Percentiles rank a stretch among this genome's conserved stretches.
These are phyloP conservation scores for Colletotrichum coccodes DNA, from an alignment of 2,329 filamentous ascomycete species.

Conservation along the genomic window DNA sequence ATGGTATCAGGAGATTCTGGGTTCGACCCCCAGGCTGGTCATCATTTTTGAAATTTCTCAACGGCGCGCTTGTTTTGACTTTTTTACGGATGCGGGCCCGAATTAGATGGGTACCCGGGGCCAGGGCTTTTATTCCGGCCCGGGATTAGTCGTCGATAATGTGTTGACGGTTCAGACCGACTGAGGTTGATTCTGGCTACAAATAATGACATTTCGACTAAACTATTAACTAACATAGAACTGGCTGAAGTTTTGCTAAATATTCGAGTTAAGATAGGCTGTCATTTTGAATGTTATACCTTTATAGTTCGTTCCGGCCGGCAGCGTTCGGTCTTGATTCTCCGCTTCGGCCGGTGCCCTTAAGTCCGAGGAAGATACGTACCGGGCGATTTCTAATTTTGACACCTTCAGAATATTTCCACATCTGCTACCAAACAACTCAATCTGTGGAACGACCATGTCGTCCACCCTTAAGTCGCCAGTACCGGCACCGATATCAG, in stretches of 20 bases:
- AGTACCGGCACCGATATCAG: background rate
- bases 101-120: conserved; percentile 7
- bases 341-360: background rate
- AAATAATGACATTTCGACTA: no score
- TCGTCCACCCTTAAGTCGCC: background rate
- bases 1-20: conserved; percentile 32
- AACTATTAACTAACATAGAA: no score
- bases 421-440: background rate
- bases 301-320: background rate
- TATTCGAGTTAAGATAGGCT: background rate
- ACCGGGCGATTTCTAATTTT: background rate
- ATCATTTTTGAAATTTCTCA: conserved; percentile 2
- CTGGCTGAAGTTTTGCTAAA: no score
- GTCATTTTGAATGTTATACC: background rate
- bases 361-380: conserved; percentile 13
- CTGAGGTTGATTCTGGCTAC: no score
- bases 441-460: background rate
- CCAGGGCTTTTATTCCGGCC: conserved; percentile 17
- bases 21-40: conserved; percentile 34
- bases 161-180: no score
- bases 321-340: background rate
- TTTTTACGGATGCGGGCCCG: conserved; percentile 16
- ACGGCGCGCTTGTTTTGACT: background rate
- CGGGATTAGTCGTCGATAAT: conserved; percentile 5
- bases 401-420: background rate